phyloP scores from a whole-genome alignment of 805 yeast species.

The Candida hispaniensis region DNA sequence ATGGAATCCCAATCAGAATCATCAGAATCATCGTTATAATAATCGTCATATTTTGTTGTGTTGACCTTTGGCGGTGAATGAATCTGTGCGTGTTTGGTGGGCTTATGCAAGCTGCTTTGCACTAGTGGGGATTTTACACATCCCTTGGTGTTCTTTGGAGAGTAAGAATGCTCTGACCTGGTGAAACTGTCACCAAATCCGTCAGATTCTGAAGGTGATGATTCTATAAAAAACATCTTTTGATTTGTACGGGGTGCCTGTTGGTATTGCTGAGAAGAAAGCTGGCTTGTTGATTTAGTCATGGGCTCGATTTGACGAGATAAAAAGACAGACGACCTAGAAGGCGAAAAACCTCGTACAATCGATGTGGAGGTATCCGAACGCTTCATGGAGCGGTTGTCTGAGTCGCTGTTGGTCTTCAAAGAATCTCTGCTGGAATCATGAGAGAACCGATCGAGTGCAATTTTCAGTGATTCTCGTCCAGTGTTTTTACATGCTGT shows the following conservation, averaged over 20 bases:
- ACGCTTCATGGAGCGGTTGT: no score
- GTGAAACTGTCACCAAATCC: slow-evolving; percentile 19
- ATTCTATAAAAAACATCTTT: slow-evolving; percentile 33
- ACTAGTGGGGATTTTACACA: neutral
- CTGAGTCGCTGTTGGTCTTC: no score
- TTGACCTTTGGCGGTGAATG: slow-evolving; percentile 12
- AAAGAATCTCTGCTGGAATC: no score
- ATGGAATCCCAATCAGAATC: slow-evolving; percentile 33
- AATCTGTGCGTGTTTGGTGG: slow-evolving; percentile 1
- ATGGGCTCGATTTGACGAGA: neutral
- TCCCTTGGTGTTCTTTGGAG: slow-evolving; percentile 1
- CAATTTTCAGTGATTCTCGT: no score
- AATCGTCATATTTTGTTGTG: slow-evolving; percentile 17
- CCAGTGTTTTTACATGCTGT: no score
- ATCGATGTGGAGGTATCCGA: slow-evolving; percentile 28
- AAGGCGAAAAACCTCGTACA: slow-evolving; percentile 33
- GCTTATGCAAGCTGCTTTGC: neutral
- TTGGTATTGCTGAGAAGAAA: slow-evolving; percentile 1
- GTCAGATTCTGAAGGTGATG: slow-evolving; percentile 31
- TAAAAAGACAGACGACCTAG: slow-evolving; percentile 28
- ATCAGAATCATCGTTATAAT: slow-evolving; percentile 25
- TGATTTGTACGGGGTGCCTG: slow-evolving; percentile 21
- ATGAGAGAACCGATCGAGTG: no score
- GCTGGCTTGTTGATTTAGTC: neutral
- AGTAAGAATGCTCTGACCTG: slow-evolving; percentile 8